Evolutionary conservation across 139 green algal genomes (phyloP).

Genomic region (Nannochloris sp.): DNA sequence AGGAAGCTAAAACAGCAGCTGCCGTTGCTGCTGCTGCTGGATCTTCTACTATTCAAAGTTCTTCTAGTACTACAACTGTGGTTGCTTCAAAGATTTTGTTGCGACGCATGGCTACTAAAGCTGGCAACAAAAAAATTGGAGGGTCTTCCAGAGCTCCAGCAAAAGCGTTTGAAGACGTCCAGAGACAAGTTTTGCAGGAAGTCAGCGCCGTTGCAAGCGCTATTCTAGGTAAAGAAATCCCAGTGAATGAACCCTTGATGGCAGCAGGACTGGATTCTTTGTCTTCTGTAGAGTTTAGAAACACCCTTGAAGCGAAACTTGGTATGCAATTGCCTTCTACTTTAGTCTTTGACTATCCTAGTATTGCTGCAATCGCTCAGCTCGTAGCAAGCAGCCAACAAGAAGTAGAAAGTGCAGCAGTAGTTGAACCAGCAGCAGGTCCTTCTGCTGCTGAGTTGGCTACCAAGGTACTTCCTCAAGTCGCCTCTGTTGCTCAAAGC

Average conservation of each 20-base stretch:
- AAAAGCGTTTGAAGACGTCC: not conserved
- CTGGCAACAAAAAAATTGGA: not conserved
- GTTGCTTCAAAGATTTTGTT: not conserved
- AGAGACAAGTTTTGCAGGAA: constrained; percentile 3
- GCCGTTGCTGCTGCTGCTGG: no score
- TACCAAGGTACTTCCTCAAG: not conserved
- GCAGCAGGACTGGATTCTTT: constrained; percentile 57
- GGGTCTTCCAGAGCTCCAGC: not conserved
- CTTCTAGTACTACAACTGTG: not conserved
- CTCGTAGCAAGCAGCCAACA: constrained; percentile 8
- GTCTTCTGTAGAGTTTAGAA: constrained; percentile 21
- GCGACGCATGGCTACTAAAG: not conserved
- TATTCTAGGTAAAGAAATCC: constrained; percentile 37
- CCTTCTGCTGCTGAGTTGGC: not conserved
- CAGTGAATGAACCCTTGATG: constrained; percentile 31
- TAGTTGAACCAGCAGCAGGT: not conserved
- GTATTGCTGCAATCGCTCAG: constrained; percentile 26
- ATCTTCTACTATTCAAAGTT: not conserved
- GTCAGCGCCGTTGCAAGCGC: constrained; percentile 1
- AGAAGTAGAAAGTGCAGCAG: no score
- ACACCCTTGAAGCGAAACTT: constrained; percentile 29
- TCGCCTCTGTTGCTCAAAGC: not conserved
- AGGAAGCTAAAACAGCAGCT: not conserved
- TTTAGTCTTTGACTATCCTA: constrained; percentile 54
- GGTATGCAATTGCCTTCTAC: constrained; percentile 28